phyloP scores from a whole-genome alignment of 148 eudicot genomes.

The Salicornia ramosissima region DNA sequence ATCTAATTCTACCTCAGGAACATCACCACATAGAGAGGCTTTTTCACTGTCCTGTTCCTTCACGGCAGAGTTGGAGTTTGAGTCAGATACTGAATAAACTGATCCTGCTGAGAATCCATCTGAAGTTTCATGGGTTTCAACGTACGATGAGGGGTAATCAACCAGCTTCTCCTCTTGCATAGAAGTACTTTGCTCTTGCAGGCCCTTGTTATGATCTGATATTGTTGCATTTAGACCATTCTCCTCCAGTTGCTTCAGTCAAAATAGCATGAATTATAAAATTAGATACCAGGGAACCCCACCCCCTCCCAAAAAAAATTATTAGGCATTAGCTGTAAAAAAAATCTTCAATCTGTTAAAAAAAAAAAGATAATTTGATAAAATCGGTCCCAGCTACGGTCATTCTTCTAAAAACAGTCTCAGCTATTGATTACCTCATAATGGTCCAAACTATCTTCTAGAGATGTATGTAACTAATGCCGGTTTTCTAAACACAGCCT shows the following conservation, averaged over 20 bases:
- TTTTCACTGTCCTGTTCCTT: conserved; percentile 17
- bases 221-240: conserved; percentile 22
- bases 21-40: conserved; percentile 14
- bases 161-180: conserved; percentile 20
- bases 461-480: too few relatives aligned
- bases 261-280: conserved; percentile 1
- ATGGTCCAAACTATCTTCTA: too few relatives aligned
- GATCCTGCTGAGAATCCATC: conserved; percentile 25
- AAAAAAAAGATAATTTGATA: too few relatives aligned
- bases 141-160: conserved; percentile 10
- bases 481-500: too few relatives aligned
- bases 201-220: conserved; percentile 22
- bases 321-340: too few relatives aligned
- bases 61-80: conserved; percentile 16
- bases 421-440: too few relatives aligned
- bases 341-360: too few relatives aligned
- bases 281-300: conserved; percentile 2
- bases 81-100: neutral
- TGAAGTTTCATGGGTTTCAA: conserved; percentile 24
- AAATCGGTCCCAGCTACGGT: too few relatives aligned
- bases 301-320: too few relatives aligned
- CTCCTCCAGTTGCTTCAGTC: conserved; percentile 37
- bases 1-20: conserved; percentile 30
- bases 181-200: conserved; percentile 18
- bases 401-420: too few relatives aligned